Evolutionary conservation across 768 basidiomycete species (phyloP).

Genomic region (Boletus subparvulus): DNA sequence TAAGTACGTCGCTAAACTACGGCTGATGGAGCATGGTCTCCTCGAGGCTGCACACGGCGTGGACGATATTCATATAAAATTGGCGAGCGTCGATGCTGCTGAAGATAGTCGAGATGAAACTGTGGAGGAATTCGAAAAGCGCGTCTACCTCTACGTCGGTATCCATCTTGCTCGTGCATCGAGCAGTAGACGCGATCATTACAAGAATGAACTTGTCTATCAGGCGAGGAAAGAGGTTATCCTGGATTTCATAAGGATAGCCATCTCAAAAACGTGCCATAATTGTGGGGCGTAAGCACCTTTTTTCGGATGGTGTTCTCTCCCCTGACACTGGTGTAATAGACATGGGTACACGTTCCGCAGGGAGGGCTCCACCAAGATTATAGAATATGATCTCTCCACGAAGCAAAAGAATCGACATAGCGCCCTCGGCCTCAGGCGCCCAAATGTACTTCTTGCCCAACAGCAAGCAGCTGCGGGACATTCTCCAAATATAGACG

Average conservation of each 20-base stretch:
- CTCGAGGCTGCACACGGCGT: constrained; percentile 76
- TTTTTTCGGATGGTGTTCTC: constrained; percentile 1
- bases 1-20: constrained; percentile 84
- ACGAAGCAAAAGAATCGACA: constrained; percentile 70
- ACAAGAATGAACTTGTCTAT: constrained; percentile 88
- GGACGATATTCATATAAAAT: constrained; percentile 59
- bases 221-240: constrained; percentile 84
- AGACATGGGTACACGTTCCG: constrained; percentile 85
- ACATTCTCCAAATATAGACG: constrained; percentile 25
- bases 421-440: constrained; percentile 49
- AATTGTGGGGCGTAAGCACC: constrained; percentile 82
- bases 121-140: constrained; percentile 55
- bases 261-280: constrained; percentile 71
- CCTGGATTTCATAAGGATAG: constrained; percentile 71
- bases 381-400: constrained; percentile 90
- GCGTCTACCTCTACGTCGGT: constrained; percentile 66
- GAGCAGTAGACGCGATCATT: constrained; percentile 69
- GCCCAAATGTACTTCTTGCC: constrained; percentile 74
- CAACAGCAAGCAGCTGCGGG: constrained; percentile 36
- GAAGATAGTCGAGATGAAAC: constrained; percentile 55
- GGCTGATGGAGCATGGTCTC: constrained; percentile 86
- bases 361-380: constrained; percentile 91
- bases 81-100: constrained; percentile 31
- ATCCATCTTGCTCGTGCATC: constrained; percentile 45
- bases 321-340: constrained; percentile 3